Evolutionary conservation across 768 basidiomycete species (phyloP), one percentile per base, ranked within the genome.

Genomic region (Phylloporus arenicola): DNA sequence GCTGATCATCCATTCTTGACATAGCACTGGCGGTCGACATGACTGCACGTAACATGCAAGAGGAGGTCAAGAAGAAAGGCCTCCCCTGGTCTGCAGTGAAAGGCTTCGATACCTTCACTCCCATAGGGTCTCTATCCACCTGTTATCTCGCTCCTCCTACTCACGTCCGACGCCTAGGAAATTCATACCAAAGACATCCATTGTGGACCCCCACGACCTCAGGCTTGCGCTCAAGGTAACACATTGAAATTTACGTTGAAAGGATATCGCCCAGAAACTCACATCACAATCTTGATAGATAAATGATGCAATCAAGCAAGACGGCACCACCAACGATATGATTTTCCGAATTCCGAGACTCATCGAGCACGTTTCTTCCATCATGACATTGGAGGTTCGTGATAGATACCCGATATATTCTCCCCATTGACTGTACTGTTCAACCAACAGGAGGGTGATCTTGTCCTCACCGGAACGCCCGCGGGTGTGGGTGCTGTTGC

Each of bases 11-110:
- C 9, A 48, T 47, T 50, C 41, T 43, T 29, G 11, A 44, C 43
- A 53, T 27, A 96, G 93, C 92, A 43, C 73, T 98, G 54, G 92
- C 92, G 4, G 87, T 97, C 47, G 95, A 98, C 64, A 88, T 97
- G 86, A 98, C 96, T 1, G 96, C 87, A 7, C 81, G 96, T 13
- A 98, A 98, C 70, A 71, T 97, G 63, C 96, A 99, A 67, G 88
- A 96, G 48, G 83, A 82, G 43, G 90, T 90, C 43, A 95, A 95
- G 73, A 88, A 86, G 62, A 84, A 83, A 44, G 92, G 96, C 10
- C 77, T 98, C n/a, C 96, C 96, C 1, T 99, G 96, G 96, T 83
- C 86, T n/a, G 79, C 93, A 11, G 90, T 86, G 2, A 98, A 99
- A 68, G 95, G 95, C 2, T 96, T 97, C 58, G 95, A 99, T 67